Conservation (phyloP, 768 basidiomycete species). For the Sarcomyxa edulis region DNA sequence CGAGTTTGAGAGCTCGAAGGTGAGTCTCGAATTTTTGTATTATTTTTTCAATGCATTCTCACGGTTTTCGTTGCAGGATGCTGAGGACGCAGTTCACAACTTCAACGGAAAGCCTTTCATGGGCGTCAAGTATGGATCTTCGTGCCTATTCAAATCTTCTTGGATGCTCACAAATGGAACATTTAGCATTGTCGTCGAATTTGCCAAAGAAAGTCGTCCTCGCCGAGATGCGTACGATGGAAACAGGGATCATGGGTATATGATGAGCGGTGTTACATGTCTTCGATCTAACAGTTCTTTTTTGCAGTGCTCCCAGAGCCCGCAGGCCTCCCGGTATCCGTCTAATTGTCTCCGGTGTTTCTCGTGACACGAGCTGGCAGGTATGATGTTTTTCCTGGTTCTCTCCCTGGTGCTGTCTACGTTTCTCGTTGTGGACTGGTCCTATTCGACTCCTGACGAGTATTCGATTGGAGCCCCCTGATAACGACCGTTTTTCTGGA, state of each 20-base stretch:
- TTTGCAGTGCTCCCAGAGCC: slow-evolving; percentile 49
- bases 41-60: background rate
- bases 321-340: slow-evolving; percentile 79
- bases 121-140: slow-evolving; percentile 65
- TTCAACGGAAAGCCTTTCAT: slow-evolving; percentile 88
- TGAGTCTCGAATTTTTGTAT: slow-evolving; percentile 24
- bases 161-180: slow-evolving; percentile 5
- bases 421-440: background rate
- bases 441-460: no score
- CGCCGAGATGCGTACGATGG: slow-evolving; percentile 73
- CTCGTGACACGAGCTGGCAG: slow-evolving; percentile 98
- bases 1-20: slow-evolving; percentile 88
- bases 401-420: slow-evolving; percentile 12
- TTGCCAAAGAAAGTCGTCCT: slow-evolving; percentile 88
- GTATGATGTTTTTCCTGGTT: slow-evolving; percentile 53
- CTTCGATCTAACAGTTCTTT: slow-evolving; percentile 1
- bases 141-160: background rate
- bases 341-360: slow-evolving; percentile 82
- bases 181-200: slow-evolving; percentile 88
- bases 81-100: slow-evolving; percentile 86
- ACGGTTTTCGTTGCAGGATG: slow-evolving; percentile 53
- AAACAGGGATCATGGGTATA: slow-evolving; percentile 54
- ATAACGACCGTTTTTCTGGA: no score
- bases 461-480: background rate
- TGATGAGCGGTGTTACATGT: no score